phyloP scores from a whole-genome alignment of 495 filamentous ascomycete genomes.

The Xeromyces bisporus region DNA sequence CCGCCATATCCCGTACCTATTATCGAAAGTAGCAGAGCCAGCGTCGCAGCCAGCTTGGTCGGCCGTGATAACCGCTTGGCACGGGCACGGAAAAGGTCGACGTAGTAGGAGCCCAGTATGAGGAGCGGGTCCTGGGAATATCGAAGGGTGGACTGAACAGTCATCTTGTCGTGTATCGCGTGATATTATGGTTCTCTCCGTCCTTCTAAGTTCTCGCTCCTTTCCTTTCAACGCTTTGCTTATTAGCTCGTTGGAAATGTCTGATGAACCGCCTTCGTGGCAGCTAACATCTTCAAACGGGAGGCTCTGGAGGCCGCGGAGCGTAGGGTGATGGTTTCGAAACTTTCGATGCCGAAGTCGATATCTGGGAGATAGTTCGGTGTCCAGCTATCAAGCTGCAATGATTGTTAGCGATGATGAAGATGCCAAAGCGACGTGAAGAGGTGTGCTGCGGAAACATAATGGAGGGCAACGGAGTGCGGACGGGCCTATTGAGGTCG shows the following conservation, averaged over 20 bases:
- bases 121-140: slow-evolving; percentile 52
- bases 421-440: too few relatives aligned
- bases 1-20: slow-evolving; percentile 59
- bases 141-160: slow-evolving; percentile 70
- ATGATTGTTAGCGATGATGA: too few relatives aligned
- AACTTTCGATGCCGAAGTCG: background rate
- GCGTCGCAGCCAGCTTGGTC: slow-evolving; percentile 54
- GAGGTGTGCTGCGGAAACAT: too few relatives aligned
- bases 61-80: slow-evolving; percentile 45
- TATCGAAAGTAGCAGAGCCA: slow-evolving; percentile 59
- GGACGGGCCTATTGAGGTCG: too few relatives aligned
- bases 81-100: slow-evolving; percentile 39
- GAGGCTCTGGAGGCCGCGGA: slow-evolving; percentile 8
- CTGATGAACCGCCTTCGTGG: slow-evolving; percentile 3
- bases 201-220: slow-evolving; percentile 3
- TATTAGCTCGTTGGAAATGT: background rate
- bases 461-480: too few relatives aligned
- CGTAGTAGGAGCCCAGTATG: slow-evolving; percentile 49
- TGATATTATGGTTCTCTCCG: too few relatives aligned
- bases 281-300: slow-evolving; percentile 7
- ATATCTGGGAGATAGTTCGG: background rate
- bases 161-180: slow-evolving; percentile 57
- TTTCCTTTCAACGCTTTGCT: background rate
- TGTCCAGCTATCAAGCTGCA: too few relatives aligned
- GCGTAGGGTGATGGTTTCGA: slow-evolving; percentile 3